Evolutionary conservation across 305 asterid species (phyloP).

Genomic region (Rubia occidens): DNA sequence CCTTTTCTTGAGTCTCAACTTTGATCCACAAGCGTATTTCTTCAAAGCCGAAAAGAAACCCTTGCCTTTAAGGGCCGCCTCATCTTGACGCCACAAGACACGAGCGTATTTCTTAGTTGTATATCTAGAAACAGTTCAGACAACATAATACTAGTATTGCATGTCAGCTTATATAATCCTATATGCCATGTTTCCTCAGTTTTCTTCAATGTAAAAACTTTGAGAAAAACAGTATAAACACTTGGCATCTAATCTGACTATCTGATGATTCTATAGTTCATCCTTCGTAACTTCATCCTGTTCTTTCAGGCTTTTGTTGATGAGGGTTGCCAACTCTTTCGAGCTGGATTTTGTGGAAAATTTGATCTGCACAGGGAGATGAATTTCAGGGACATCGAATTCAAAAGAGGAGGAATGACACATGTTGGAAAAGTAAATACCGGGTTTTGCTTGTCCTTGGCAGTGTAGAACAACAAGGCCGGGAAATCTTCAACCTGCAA

Average conservation of each 20-base stretch:
- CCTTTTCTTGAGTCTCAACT: no score
- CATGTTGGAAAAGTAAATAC: slow-evolving; percentile 24
- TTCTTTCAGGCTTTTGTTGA: slow-evolving; percentile 57
- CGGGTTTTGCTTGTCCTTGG: slow-evolving; percentile 54
- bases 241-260: background rate
- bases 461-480: slow-evolving; percentile 60
- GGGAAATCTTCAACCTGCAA: slow-evolving; percentile 84
- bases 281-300: slow-evolving; percentile 43
- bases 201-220: background rate
- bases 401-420: background rate
- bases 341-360: slow-evolving; percentile 53
- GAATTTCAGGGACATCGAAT: slow-evolving; percentile 11
- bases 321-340: slow-evolving; percentile 64
- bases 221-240: background rate
- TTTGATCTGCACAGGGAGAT: slow-evolving; percentile 39
- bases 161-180: background rate
- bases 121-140: no score
- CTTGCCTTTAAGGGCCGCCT: no score
- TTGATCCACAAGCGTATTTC: no score
- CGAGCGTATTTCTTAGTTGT: no score
- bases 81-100: no score
- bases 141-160: no score
- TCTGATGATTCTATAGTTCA: slow-evolving; percentile 43
- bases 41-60: no score
- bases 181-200: background rate